Percentiles rank a stretch among this genome's conserved stretches.
These are phyloP conservation scores for Blepharisma japonicum DNA, from an alignment of 73 alveolate species.

Conservation along the genomic window DNA sequence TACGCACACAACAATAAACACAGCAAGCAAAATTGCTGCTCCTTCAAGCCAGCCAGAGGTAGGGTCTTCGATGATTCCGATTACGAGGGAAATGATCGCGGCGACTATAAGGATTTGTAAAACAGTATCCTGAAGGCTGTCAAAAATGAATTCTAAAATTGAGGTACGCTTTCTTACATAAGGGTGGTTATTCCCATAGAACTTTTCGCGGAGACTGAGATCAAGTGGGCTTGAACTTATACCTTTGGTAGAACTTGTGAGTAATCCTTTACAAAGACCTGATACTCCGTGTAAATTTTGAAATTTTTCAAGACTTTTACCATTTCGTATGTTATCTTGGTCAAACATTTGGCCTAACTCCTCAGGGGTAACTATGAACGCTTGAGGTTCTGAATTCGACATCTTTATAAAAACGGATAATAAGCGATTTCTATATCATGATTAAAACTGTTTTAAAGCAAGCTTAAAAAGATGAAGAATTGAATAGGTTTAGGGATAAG, in stretches of 20 bases:
- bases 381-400: neutral
- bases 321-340: constrained; percentile 14
- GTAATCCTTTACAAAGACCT: neutral
- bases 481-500: no score
- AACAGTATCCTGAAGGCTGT: constrained; percentile 91
- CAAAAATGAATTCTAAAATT: constrained; percentile 35
- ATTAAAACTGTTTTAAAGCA: no score
- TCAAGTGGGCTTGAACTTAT: constrained; percentile 6
- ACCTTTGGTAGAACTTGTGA: neutral
- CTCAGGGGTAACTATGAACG: neutral
- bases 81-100: constrained; percentile 86
- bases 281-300: neutral
- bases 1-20: constrained; percentile 61
- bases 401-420: no score
- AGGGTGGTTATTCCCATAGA: constrained; percentile 16
- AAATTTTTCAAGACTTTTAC: constrained; percentile 8
- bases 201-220: neutral
- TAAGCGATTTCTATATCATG: no score
- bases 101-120: constrained; percentile 87
- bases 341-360: neutral
- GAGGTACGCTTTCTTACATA: neutral
- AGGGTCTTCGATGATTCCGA: constrained; percentile 89
- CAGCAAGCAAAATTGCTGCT: constrained; percentile 63
- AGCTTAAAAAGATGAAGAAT: no score
- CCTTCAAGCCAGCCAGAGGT: constrained; percentile 76